Conservation (phyloP, 2,329 filamentous ascomycete genomes). For the Didymella keratinophila region DNA sequence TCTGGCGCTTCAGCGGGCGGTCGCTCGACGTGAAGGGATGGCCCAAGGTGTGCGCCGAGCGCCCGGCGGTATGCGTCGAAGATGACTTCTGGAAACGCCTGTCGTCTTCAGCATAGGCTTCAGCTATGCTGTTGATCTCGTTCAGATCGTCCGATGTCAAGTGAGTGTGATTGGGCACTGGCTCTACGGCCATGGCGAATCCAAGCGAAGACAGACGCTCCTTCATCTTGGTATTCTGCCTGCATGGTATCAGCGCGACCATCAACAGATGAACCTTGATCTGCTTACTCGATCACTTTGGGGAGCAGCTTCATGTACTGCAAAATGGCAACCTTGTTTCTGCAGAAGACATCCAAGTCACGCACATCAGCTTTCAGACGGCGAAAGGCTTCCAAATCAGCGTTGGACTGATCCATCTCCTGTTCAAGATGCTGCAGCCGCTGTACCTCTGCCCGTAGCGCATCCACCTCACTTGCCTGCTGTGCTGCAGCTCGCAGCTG, state of each 20-base stretch:
- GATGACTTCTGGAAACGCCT: constrained; percentile 21
- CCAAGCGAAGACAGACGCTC: constrained; percentile 39
- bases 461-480: constrained; percentile 13
- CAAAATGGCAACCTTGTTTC: constrained; percentile 34
- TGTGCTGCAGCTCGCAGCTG: constrained; percentile 22
- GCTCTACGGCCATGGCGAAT: constrained; percentile 39
- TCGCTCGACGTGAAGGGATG: constrained; percentile 24
- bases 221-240: constrained; percentile 43
- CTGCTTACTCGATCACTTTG: constrained; percentile 37
- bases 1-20: constrained; percentile 43
- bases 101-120: neutral
- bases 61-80: constrained; percentile 38
- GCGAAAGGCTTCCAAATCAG: constrained; percentile 17
- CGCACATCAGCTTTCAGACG: constrained; percentile 26
- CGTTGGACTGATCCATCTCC: constrained; percentile 26
- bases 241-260: constrained; percentile 25
- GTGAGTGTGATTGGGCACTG: constrained; percentile 33
- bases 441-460: constrained; percentile 26
- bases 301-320: constrained; percentile 42
- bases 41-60: constrained; percentile 29
- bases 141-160: constrained; percentile 18
- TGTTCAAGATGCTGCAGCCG: constrained; percentile 30
- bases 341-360: constrained; percentile 32
- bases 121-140: constrained; percentile 21
- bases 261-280: neutral